Evolutionary conservation across 495 filamentous ascomycete genomes (phyloP).

Genomic region (Cairneyella variabilis): DNA sequence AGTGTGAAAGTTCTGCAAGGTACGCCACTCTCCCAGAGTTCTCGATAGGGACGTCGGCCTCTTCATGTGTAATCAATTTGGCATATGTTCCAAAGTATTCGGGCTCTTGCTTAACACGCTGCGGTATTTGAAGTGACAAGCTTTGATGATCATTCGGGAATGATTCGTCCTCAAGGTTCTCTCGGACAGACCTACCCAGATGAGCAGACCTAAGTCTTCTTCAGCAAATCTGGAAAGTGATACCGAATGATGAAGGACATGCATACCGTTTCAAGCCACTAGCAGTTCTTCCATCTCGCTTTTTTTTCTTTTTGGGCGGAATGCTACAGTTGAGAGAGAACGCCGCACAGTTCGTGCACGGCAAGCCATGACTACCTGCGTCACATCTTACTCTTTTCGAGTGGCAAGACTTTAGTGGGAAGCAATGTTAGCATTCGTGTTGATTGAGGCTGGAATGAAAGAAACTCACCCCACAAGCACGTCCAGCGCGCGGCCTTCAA

Average conservation of each 20-base stretch:
- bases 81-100: conserved; percentile 1
- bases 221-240: too few species aligned
- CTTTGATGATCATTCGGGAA: too few species aligned
- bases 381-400: conserved; percentile 11
- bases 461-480: conserved; percentile 8
- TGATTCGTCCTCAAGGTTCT: too few species aligned
- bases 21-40: conserved; percentile 5
- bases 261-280: conserved; percentile 6
- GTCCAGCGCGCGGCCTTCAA: conserved; percentile 6
- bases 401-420: conserved; percentile 3
- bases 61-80: conserved; percentile 3
- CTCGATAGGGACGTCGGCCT: not conserved
- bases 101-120: too few species aligned
- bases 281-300: not conserved
- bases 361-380: conserved; percentile 5
- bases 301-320: conserved; percentile 9
- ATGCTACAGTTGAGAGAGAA: conserved; percentile 11
- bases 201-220: too few species aligned
- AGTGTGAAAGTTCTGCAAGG: conserved; percentile 5
- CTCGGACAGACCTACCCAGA: too few species aligned
- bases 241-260: too few species aligned
- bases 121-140: too few species aligned
- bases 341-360: conserved; percentile 11
- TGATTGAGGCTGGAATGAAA: not conserved
- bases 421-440: not conserved